These are phyloP conservation scores for Fraxinus excelsior DNA, from an alignment of 257 asterid genomes.

Conservation along the genomic window DNA sequence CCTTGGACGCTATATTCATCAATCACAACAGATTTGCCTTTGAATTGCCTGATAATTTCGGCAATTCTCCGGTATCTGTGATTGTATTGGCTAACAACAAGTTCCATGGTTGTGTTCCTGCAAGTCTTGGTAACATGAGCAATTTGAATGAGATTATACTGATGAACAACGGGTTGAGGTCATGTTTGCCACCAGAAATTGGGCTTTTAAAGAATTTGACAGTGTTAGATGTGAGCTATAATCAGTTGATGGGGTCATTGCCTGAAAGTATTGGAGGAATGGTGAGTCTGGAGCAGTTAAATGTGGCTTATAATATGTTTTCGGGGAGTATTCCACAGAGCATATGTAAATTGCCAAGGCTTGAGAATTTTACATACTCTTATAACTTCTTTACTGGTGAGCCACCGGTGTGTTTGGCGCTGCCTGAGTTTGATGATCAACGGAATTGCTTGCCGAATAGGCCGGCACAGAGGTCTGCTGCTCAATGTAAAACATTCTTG, in stretches of 20 bases:
- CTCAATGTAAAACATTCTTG: constrained; percentile 56
- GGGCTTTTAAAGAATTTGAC: constrained; percentile 72
- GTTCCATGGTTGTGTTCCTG: constrained; percentile 33
- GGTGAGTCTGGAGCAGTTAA: constrained; percentile 77
- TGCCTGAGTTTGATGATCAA: constrained; percentile 60
- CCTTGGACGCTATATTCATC: neutral
- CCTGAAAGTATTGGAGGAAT: constrained; percentile 64
- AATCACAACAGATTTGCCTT: neutral
- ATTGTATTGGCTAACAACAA: neutral
- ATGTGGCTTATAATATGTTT: constrained; percentile 68
- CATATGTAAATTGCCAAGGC: constrained; percentile 61
- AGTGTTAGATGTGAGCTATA: constrained; percentile 67
- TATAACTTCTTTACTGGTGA: constrained; percentile 82
- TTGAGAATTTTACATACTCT: constrained; percentile 65
- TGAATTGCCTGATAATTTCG: neutral
- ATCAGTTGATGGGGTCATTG: constrained; percentile 63
- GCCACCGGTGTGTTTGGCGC: constrained; percentile 63
- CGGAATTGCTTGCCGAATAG: constrained; percentile 68
- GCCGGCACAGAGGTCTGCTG: constrained; percentile 61
- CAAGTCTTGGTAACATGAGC: constrained; percentile 78
- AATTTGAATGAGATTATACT: constrained; percentile 65
- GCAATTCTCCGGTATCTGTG: neutral
- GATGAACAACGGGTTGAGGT: constrained; percentile 70
- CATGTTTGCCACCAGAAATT: constrained; percentile 77
- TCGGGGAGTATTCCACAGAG: constrained; percentile 67